Evolutionary conservation across 2,329 filamentous ascomycete species (phyloP).

Genomic region (Didymella sp.): DNA sequence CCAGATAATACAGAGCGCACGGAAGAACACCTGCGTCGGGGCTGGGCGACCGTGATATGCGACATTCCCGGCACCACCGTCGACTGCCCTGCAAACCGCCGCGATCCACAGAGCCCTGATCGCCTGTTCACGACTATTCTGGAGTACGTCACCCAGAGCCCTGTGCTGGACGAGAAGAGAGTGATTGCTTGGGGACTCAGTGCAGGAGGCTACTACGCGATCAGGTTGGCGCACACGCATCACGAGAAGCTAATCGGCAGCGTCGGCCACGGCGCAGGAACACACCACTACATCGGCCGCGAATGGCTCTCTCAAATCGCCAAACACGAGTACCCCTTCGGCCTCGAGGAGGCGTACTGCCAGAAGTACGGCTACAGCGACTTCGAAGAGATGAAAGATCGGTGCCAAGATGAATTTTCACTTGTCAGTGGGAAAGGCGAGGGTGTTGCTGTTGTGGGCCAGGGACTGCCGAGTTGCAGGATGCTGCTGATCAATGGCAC

Average conservation of each 20-base stretch:
- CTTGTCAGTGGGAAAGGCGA: constrained; percentile 61
- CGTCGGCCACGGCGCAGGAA: constrained; percentile 62
- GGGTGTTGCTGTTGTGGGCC: constrained; percentile 47
- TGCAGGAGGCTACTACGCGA: constrained; percentile 66
- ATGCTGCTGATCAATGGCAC: constrained; percentile 64
- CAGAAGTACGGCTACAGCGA: constrained; percentile 53
- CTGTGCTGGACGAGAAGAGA: constrained; percentile 54
- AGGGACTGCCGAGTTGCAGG: constrained; percentile 54
- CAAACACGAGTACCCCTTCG: constrained; percentile 65
- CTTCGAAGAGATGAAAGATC: constrained; percentile 55
- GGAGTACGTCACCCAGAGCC: constrained; percentile 55
- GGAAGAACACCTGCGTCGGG: constrained; percentile 55
- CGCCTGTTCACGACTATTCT: constrained; percentile 61
- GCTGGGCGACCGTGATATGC: constrained; percentile 58
- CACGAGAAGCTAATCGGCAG: constrained; percentile 55
- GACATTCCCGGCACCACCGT: constrained; percentile 65
- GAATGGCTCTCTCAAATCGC: constrained; percentile 62
- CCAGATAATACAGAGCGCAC: constrained; percentile 57
- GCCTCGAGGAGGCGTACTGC: constrained; percentile 57
- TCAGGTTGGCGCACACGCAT: constrained; percentile 65
- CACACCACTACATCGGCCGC: constrained; percentile 63
- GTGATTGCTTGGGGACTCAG: constrained; percentile 63
- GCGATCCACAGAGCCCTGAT: constrained; percentile 59
- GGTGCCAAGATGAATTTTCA: constrained; percentile 59
- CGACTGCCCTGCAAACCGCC: constrained; percentile 60